Base-by-base conservation (phyloP, 345 rosid species). In the Clarkia xantiana region DNA sequence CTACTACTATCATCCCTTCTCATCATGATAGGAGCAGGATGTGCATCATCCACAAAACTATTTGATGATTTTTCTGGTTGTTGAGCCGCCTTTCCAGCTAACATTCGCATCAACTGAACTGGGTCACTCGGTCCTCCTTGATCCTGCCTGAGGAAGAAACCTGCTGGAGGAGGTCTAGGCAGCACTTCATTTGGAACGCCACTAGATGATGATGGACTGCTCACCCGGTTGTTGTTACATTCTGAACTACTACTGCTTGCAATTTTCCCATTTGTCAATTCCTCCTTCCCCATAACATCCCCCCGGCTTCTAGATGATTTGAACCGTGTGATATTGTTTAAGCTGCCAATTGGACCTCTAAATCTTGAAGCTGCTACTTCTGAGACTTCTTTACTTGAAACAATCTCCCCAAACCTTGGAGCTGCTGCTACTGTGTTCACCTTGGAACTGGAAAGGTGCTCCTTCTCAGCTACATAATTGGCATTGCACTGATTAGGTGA, bases 91-190 rank as follows among this genome's bases (percentile, higher is more conserved):
- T 71, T 79, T 53, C 74, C 88, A 60, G 59, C 55, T 44, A 75
- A 60, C 48, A 67, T 67, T 56, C 71, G 76, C 84, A 75, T 75
- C 46, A 75, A 59, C 44, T 84, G 84, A 58, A 78, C 77, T 11
- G 93, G 80, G 63, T 80, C 93, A 22, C 52, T 54, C 36, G 67
- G 71, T 57, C 71, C 9, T 29, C 36, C 76, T 53, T 70, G 79
- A 44, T 66, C 78, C 45, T 67, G 72, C 51, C 54, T 67, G 18
- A 77, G 62, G 65, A 64, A 69, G 53, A 38, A 58, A 46, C 65
- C 39, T 29, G 9, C 36, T 2, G 36, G 8, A 23, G 75, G 61
- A 47, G 73, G 64, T 54, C 64, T 65, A 12, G 58, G 66, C 71
- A 63, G 66, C 71, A 63, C 65, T 56, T 77, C 84, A 53, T 59